Evolutionary conservation across 805 yeast genomes (phyloP).

Genomic region (Candida tibetensis): DNA sequence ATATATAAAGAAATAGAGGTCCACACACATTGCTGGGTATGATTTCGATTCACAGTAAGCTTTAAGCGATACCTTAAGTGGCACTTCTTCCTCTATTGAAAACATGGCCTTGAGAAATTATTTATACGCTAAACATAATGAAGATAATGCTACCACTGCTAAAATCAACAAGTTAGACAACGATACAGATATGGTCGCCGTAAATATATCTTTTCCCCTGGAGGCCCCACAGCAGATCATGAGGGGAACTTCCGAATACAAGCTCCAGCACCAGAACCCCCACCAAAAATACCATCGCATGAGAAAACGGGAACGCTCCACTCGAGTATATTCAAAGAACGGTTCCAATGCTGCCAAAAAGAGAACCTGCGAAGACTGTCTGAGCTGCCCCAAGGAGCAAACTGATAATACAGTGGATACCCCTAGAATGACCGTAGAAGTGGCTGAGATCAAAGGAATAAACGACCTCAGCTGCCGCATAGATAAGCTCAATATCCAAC

Average conservation of each 20-base stretch:
- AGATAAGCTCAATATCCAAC: background rate
- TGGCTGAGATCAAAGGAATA: slow-evolving; percentile 2
- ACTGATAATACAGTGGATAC: slow-evolving; percentile 9
- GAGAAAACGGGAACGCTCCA: background rate
- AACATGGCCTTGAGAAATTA: slow-evolving; percentile 42
- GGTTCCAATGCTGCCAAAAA: background rate
- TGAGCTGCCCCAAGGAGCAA: slow-evolving; percentile 31
- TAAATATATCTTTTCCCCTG: no score
- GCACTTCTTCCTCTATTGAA: no score
- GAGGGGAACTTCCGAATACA: background rate
- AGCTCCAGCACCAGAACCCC: background rate
- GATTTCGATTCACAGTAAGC: no score
- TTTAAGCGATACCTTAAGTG: no score
- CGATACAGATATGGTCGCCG: slow-evolving; percentile 3
- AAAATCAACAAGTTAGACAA: slow-evolving; percentile 11
- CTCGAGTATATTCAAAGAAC: background rate
- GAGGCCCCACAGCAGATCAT: no score
- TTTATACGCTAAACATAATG: slow-evolving; percentile 37
- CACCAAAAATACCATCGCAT: background rate
- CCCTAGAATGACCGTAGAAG: slow-evolving; percentile 12
- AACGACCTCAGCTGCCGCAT: background rate
- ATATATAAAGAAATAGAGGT: no score
- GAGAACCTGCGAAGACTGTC: slow-evolving; percentile 14
- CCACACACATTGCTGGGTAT: no score
- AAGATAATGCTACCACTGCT: slow-evolving; percentile 14